phyloP scores from a whole-genome alignment of 306 rosid genomes.

The Glycine latifolia region DNA sequence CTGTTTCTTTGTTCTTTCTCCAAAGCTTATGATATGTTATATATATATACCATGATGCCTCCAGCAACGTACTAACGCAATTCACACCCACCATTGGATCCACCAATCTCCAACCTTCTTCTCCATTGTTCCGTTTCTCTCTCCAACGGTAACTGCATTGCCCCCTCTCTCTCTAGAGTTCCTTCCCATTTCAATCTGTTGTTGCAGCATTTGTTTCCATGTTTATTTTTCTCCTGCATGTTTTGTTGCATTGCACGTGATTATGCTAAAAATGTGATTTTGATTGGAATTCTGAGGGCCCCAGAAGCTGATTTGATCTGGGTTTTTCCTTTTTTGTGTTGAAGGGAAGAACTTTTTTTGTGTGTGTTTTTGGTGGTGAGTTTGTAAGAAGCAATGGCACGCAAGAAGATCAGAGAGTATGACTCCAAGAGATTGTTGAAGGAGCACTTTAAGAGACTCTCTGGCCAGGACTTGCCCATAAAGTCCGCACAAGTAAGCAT shows the following conservation, averaged over 20 bases:
- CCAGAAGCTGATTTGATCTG: conserved; percentile 40
- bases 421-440: conserved; percentile 96
- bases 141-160: conserved; percentile 26
- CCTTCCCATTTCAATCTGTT: background rate
- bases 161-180: background rate
- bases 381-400: conserved; percentile 70
- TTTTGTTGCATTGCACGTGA: background rate
- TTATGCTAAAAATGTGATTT: conserved; percentile 17
- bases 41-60: no score
- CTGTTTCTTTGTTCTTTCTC: background rate
- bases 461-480: conserved; percentile 74
- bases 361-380: background rate
- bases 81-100: conserved; percentile 32
- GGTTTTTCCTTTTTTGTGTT: conserved; percentile 38
- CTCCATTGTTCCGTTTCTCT: conserved; percentile 34
- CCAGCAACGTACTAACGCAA: background rate
- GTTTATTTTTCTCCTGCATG: background rate
- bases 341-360: background rate
- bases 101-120: conserved; percentile 29
- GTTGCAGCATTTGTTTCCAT: background rate
- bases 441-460: conserved; percentile 82
- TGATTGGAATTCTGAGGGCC: conserved; percentile 40
- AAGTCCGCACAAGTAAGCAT: conserved; percentile 80
- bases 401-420: conserved; percentile 98
- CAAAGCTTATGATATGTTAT: background rate